Base-by-base conservation (phyloP, 1,139 yeast genomes). In the Pichia sp. region DNA sequence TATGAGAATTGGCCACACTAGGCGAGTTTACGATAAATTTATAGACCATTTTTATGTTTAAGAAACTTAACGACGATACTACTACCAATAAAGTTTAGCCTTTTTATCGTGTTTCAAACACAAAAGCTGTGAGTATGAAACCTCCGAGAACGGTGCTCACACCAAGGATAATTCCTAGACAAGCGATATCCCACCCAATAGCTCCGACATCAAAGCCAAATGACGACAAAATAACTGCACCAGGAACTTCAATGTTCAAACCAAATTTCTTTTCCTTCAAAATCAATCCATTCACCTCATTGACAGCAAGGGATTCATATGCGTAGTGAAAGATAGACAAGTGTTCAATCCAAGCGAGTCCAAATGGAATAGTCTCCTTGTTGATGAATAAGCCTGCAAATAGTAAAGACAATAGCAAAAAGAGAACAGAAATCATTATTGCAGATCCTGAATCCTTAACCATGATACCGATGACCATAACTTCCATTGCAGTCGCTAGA, bases 311-410 rank as follows among this genome's bases (percentile, higher is more conserved):
- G 0, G 96, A 85, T 56, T 91, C 98, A 55, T 88, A 91, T 0
- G 96, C 96, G 55, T 87, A 91, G 58, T 91, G 97, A 71, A 88
- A 91, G 36, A 91, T 75, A 1, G 96, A 86, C 25, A 87, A 57
- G 66, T 83, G 83, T 60, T 87, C 88, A 46, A 88, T 64, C 78
- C 91, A 83, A 43, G 73, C 73, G 37, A 87, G 74, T 40, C 78
- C 82, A 5, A 69, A 60, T 11, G 85, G 85, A 53, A 82, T 74
- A 29, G 82, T 77, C 39, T 78, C 81, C 48, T 82, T 81, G 56
- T 91, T 91, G 53, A 91, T 76, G 56, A 91, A 88, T 40, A 91
- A 66, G 0, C 98, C 98, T 3, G 97, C 95, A 66, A 91, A 91
- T 38, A 91, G 64, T 39, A 91, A 65, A 3, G 96, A 85, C 50